A percentile compares a stretch with the other conserved stretches of the same genome.
These are phyloP conservation scores for Sugiyamaella pinicola DNA, from an alignment of 1,139 yeast species.

Conservation along the genomic window DNA sequence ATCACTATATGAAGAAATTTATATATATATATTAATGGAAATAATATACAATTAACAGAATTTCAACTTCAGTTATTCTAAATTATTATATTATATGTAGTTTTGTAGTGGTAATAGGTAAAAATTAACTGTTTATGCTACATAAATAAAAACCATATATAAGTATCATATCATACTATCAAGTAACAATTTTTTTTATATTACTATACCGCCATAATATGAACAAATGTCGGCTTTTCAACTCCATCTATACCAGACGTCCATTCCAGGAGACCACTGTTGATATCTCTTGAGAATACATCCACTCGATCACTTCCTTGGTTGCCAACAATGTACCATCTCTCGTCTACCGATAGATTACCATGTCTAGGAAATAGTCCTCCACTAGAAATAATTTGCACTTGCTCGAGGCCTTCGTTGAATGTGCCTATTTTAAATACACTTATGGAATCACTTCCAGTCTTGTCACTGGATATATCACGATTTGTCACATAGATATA, in stretches of 20 bases:
- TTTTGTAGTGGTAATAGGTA: too few species aligned
- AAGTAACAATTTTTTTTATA: background rate
- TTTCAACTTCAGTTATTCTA: too few species aligned
- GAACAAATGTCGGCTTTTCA: conserved; percentile 17
- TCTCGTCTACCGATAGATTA: conserved; percentile 20
- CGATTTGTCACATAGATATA: conserved; percentile 22
- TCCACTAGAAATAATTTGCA: conserved; percentile 20
- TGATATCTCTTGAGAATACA: conserved; percentile 16
- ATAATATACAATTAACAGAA: too few species aligned
- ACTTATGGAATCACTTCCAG: conserved; percentile 22
- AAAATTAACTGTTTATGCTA: too few species aligned
- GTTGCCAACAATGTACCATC: conserved; percentile 22
- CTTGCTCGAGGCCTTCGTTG: conserved; percentile 10
- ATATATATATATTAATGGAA: too few species aligned
- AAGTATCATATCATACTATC: background rate
- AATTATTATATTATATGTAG: too few species aligned
- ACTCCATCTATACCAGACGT: conserved; percentile 18
- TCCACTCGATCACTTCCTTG: conserved; percentile 18
- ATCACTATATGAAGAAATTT: too few species aligned
- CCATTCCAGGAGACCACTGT: conserved; percentile 19
- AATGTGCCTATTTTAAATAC: conserved; percentile 15
- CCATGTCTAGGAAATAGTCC: conserved; percentile 23
- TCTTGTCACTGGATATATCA: conserved; percentile 21
- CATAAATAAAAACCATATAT: background rate
- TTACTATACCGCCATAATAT: conserved; percentile 1